These are phyloP conservation scores for Cordyceps cicadae DNA, from an alignment of 2,329 filamentous ascomycete genomes.

Conservation along the genomic window DNA sequence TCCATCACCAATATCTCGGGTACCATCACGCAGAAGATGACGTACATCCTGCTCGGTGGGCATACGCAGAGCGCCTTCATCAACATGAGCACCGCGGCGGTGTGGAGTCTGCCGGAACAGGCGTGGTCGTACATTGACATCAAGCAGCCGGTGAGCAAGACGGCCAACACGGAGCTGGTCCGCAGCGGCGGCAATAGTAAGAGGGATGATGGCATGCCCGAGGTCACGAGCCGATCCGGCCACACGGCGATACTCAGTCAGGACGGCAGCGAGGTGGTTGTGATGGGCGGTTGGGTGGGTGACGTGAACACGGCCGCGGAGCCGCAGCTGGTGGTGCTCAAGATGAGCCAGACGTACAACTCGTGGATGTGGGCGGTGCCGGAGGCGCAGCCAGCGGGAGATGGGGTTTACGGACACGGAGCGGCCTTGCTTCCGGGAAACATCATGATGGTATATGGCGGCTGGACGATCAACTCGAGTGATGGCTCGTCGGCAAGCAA, in stretches of 20 bases:
- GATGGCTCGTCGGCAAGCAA: constrained; percentile 21
- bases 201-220: constrained; percentile 11
- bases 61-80: constrained; percentile 79
- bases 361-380: constrained; percentile 67
- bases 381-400: constrained; percentile 33
- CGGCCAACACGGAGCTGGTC: constrained; percentile 47
- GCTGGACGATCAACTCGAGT: constrained; percentile 39
- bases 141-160: constrained; percentile 29
- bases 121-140: constrained; percentile 76
- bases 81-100: constrained; percentile 84
- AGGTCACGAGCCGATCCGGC: constrained; percentile 74
- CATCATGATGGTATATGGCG: constrained; percentile 60
- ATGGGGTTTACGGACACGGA: constrained; percentile 54
- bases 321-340: constrained; percentile 71
- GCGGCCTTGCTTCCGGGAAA: constrained; percentile 57
- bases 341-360: constrained; percentile 67
- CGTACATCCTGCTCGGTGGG: constrained; percentile 75
- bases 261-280: constrained; percentile 67
- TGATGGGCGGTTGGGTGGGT: constrained; percentile 91
- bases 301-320: constrained; percentile 65
- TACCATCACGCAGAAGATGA: constrained; percentile 61
- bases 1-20: constrained; percentile 61
- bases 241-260: constrained; percentile 76
- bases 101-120: constrained; percentile 80
- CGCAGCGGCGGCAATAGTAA: constrained; percentile 25